These are phyloP conservation scores for Choricystis sp. DNA, from an alignment of 139 green algal genomes.

Conservation along the genomic window DNA sequence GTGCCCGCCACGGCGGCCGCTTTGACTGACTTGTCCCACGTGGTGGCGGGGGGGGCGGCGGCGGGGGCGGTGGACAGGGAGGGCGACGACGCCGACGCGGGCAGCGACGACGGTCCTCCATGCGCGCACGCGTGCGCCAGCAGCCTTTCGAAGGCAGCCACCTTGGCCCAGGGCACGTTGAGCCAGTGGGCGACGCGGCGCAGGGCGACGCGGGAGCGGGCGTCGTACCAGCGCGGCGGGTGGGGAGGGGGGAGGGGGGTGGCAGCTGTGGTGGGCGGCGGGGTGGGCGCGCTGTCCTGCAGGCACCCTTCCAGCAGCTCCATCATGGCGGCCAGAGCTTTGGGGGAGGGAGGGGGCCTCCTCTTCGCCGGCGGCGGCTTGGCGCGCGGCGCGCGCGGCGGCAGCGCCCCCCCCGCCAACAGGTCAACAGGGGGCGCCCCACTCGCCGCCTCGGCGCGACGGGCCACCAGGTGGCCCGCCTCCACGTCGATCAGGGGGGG, in stretches of 20 bases:
- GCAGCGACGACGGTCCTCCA: background rate
- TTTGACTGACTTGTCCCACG: background rate
- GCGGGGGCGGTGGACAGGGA: too few species aligned
- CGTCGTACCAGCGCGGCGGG: constrained; percentile 48
- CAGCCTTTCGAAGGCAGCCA: constrained; percentile 33
- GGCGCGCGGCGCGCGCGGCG: background rate
- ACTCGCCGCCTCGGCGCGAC: too few species aligned
- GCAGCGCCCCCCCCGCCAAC: background rate
- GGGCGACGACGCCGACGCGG: too few species aligned
- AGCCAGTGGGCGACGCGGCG: constrained; percentile 52
- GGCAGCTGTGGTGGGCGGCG: background rate
- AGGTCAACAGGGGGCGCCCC: background rate
- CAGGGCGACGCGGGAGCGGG: constrained; percentile 41
- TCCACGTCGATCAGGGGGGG: too few species aligned
- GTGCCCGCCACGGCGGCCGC: constrained; percentile 32
- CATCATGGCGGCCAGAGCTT: constrained; percentile 19
- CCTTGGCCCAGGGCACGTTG: constrained; percentile 38
- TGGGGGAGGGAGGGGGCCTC: constrained; percentile 5
- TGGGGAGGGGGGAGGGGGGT: background rate
- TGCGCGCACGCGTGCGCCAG: constrained; percentile 9
- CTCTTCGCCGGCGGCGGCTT: background rate
- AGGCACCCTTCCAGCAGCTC: constrained; percentile 30
- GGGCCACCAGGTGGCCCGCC: too few species aligned
- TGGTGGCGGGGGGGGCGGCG: too few species aligned
- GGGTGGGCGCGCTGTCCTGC: background rate